Evolutionary conservation across 1,284 basidiomycete genomes (phyloP).

Genomic region (Coniophora puteana): DNA sequence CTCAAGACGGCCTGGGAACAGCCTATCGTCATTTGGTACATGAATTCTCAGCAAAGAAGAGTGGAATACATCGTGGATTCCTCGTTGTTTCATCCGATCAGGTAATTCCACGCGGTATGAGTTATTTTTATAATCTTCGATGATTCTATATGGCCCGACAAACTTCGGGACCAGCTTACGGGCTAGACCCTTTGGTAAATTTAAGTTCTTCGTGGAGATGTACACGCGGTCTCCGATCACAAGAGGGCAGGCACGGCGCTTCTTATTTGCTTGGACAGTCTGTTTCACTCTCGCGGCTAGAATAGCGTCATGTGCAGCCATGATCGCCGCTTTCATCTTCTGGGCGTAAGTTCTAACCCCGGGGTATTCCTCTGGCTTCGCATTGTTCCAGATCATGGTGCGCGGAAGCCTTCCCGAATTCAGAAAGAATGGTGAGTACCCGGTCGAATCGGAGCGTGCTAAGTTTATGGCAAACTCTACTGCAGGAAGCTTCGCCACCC

Average conservation of each 20-base stretch:
- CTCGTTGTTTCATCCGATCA: slow-evolving; percentile 9
- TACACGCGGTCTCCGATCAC: slow-evolving; percentile 25
- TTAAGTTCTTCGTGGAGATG: slow-evolving; percentile 31
- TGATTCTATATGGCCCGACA: slow-evolving; percentile 29
- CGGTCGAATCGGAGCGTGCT: slow-evolving; percentile 14
- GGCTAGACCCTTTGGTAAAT: slow-evolving; percentile 27
- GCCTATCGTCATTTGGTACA: slow-evolving; percentile 11
- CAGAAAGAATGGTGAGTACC: slow-evolving; percentile 25
- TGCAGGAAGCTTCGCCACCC: slow-evolving; percentile 16
- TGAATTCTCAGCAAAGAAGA: slow-evolving; percentile 13
- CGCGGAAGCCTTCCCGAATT: slow-evolving; percentile 19
- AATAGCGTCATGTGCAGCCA: slow-evolving; percentile 21
- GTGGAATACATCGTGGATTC: slow-evolving; percentile 14
- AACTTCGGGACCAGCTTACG: slow-evolving; percentile 29
- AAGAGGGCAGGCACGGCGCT: slow-evolving; percentile 12
- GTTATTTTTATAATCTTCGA: too few species aligned
- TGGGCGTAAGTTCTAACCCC: slow-evolving; percentile 20
- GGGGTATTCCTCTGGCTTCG: background rate
- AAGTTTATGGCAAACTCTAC: slow-evolving; percentile 24
- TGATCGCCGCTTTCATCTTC: slow-evolving; percentile 13
- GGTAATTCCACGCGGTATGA: slow-evolving; percentile 10
- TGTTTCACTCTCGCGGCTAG: slow-evolving; percentile 18
- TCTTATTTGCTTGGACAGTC: slow-evolving; percentile 23
- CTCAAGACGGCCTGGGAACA: background rate
- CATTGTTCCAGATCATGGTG: slow-evolving; percentile 8